Percentiles rank a stretch among this genome's conserved stretches.
Evolutionary conservation across 2,329 filamentous ascomycete genomes (phyloP).

Genomic region (Myriosclerotinia scirpicola): DNA sequence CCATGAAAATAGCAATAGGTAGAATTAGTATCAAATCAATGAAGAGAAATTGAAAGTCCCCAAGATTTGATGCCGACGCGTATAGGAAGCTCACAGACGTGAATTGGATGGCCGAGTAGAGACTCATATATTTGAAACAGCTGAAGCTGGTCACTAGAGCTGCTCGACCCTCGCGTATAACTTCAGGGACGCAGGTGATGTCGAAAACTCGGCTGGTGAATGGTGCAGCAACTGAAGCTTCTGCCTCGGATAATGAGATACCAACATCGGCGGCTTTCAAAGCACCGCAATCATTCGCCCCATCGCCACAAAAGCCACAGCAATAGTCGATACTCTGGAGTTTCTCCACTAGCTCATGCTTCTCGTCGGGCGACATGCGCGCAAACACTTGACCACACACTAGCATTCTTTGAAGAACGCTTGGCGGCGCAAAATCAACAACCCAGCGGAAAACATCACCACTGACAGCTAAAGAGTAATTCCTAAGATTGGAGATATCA

Average conservation of each 20-base stretch:
- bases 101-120: constrained; percentile 99
- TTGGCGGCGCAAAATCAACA: constrained; percentile 82
- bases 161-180: constrained; percentile 90
- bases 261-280: constrained; percentile 96
- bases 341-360: constrained; percentile 96
- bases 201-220: constrained; percentile 96
- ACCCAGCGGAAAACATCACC: constrained; percentile 98
- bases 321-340: constrained; percentile 95
- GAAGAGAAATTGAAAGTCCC: constrained; percentile 97
- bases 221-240: constrained; percentile 96
- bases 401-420: constrained; percentile 79
- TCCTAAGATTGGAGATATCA: constrained; percentile 74
- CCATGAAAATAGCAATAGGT: constrained; percentile 98
- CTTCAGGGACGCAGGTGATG: constrained; percentile 89
- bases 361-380: constrained; percentile 98
- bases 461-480: constrained; percentile 85
- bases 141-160: constrained; percentile 98
- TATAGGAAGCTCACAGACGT: constrained; percentile 96
- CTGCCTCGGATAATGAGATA: constrained; percentile 94
- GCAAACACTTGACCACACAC: constrained; percentile 91
- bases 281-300: constrained; percentile 95
- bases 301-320: constrained; percentile 94
- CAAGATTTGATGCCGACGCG: constrained; percentile 87
- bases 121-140: constrained; percentile 99
- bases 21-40: constrained; percentile 92